Percentiles rank a stretch among this genome's conserved stretches.
Conservation (phyloP, 345 rosid species). For the Hevea brasiliensis region DNA sequence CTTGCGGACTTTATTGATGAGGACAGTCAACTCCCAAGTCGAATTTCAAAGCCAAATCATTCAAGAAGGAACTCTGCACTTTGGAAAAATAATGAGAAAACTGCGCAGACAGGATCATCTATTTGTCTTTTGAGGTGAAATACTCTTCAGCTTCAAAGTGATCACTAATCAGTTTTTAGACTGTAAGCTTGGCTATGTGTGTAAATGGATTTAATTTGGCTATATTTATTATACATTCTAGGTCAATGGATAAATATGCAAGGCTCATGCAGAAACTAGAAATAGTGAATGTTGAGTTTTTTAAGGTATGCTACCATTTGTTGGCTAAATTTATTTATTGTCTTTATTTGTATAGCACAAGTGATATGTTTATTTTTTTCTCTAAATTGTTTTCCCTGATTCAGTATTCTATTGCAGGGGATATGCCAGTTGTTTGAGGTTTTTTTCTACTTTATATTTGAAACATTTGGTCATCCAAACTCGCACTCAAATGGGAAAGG, state of each 20-base stretch:
- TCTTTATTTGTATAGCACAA: constrained; percentile 16
- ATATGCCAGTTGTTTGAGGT: constrained; percentile 90
- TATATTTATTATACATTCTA: constrained; percentile 33
- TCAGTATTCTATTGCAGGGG: constrained; percentile 76
- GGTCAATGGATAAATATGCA: constrained; percentile 98
- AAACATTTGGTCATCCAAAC: constrained; percentile 71
- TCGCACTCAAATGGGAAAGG: constrained; percentile 58
- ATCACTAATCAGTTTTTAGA: not conserved
- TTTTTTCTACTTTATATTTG: constrained; percentile 71
- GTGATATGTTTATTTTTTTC: constrained; percentile 10
- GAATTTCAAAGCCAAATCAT: constrained; percentile 57
- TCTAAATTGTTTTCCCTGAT: constrained; percentile 54
- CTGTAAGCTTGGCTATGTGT: not conserved
- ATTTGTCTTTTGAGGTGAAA: constrained; percentile 87
- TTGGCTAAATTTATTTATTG: constrained; percentile 12
- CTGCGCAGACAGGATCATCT: constrained; percentile 93
- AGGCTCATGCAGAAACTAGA: constrained; percentile 98
- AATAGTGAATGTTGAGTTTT: constrained; percentile 85
- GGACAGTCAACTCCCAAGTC: constrained; percentile 97
- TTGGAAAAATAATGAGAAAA: constrained; percentile 59
- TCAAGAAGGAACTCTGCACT: constrained; percentile 42
- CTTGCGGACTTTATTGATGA: constrained; percentile 97
- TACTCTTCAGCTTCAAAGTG: constrained; percentile 5
- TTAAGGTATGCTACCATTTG: constrained; percentile 57
- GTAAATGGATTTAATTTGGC: constrained; percentile 17